These are phyloP conservation scores for Globisporangium parvum DNA, from an alignment of 352 stramenopile genomes.

Conservation along the genomic window DNA sequence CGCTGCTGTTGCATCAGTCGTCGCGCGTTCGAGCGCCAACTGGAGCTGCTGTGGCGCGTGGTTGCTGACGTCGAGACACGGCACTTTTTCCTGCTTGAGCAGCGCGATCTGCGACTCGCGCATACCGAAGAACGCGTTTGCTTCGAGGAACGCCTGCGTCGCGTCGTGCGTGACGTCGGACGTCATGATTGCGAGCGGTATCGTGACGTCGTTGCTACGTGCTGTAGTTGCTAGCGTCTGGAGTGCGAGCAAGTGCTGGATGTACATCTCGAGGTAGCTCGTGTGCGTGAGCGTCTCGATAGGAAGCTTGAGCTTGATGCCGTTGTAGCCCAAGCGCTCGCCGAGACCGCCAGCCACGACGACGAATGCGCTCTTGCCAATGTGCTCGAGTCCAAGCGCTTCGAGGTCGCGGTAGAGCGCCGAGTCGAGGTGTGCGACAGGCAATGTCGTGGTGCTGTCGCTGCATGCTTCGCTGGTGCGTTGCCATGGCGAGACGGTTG, in stretches of 20 bases:
- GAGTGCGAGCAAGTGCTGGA: constrained; percentile 91
- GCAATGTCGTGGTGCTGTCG: background rate
- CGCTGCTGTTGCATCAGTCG: constrained; percentile 20
- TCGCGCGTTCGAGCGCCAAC: constrained; percentile 54
- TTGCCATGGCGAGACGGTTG: constrained; percentile 1
- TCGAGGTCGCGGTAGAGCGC: constrained; percentile 43
- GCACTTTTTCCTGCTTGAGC: constrained; percentile 97
- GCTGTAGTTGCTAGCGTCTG: constrained; percentile 40
- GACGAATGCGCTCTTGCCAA: constrained; percentile 90
- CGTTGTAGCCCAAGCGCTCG: constrained; percentile 94
- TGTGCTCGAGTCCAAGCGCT: constrained; percentile 36
- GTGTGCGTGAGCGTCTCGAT: constrained; percentile 89
- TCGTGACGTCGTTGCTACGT: constrained; percentile 16
- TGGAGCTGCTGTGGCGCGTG: constrained; percentile 60
- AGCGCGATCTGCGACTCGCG: constrained; percentile 88
- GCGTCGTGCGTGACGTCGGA: constrained; percentile 92
- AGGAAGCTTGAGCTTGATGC: constrained; percentile 96
- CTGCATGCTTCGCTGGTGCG: constrained; percentile 5
- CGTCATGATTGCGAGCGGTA: constrained; percentile 98
- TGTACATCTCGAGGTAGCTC: constrained; percentile 93
- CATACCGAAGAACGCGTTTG: constrained; percentile 95
- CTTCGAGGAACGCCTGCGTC: constrained; percentile 86
- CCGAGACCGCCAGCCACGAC: constrained; percentile 96
- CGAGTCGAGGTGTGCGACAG: constrained; percentile 30
- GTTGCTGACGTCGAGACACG: constrained; percentile 47